phyloP scores from a whole-genome alignment of 2,329 filamentous ascomycete genomes.

The Colletotrichum sp. region DNA sequence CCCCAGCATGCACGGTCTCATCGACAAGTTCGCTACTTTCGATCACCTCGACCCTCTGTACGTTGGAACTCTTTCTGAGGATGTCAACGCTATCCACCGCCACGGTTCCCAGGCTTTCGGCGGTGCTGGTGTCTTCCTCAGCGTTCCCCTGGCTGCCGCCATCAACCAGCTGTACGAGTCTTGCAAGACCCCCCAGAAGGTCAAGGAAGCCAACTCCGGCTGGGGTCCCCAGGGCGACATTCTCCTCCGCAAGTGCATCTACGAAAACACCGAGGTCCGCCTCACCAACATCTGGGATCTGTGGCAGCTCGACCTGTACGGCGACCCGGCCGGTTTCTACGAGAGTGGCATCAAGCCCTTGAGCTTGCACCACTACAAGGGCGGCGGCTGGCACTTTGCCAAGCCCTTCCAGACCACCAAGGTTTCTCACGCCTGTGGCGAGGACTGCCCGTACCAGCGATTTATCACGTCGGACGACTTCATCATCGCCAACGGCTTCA shows the following conservation, averaged over 20 bases:
- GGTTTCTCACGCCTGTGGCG: constrained; percentile 63
- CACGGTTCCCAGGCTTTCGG: constrained; percentile 70
- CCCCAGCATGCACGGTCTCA: constrained; percentile 60
- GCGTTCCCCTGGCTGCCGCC: constrained; percentile 51
- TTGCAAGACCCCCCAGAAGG: constrained; percentile 55
- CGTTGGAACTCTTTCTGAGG: constrained; percentile 67
- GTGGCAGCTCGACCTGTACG: constrained; percentile 66
- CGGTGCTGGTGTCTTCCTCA: constrained; percentile 68
- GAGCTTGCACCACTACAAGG: constrained; percentile 69
- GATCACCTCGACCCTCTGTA: constrained; percentile 61
- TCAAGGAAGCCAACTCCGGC: constrained; percentile 59
- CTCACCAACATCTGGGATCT: constrained; percentile 62
- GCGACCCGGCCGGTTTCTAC: constrained; percentile 68
- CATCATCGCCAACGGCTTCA: constrained; percentile 65
- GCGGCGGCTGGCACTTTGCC: constrained; percentile 61
- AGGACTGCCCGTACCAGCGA: constrained; percentile 64
- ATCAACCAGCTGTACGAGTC: constrained; percentile 49
- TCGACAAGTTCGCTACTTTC: constrained; percentile 55
- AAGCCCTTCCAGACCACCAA: constrained; percentile 62
- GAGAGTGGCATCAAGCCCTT: constrained; percentile 65
- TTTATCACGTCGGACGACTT: constrained; percentile 61
- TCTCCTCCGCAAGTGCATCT: constrained; percentile 67
- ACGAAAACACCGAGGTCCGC: constrained; percentile 65
- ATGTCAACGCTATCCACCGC: constrained; percentile 62
- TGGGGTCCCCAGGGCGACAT: constrained; percentile 68